Conservation (phyloP, 2,329 filamentous ascomycete species). For the Nothophoma quercina region DNA sequence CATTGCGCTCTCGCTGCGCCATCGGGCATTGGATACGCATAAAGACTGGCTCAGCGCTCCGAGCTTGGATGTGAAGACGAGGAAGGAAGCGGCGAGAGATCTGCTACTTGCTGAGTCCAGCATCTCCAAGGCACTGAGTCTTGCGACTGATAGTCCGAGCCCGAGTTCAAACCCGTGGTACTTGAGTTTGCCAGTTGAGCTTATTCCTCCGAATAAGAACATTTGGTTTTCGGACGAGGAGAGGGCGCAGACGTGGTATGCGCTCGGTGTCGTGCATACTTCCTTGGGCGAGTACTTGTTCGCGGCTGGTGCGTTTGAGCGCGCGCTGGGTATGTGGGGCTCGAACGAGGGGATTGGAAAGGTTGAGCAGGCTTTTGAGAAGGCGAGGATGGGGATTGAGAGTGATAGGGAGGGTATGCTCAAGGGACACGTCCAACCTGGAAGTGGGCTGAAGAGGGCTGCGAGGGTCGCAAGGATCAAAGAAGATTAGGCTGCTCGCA, state of each 20-base stretch:
- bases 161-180: constrained; percentile 42
- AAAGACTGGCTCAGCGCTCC: constrained; percentile 24
- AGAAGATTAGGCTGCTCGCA: background rate
- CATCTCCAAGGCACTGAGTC: constrained; percentile 33
- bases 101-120: constrained; percentile 35
- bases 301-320: constrained; percentile 44
- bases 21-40: constrained; percentile 11
- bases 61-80: background rate
- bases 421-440: constrained; percentile 34
- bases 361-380: constrained; percentile 36
- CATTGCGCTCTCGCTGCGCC: constrained; percentile 27
- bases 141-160: constrained; percentile 39
- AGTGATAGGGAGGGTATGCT: constrained; percentile 35
- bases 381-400: constrained; percentile 40
- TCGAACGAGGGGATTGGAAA: constrained; percentile 16
- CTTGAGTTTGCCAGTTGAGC: constrained; percentile 36
- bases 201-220: constrained; percentile 42
- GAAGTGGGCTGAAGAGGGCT: constrained; percentile 33
- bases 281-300: constrained; percentile 42
- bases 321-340: constrained; percentile 32
- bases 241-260: constrained; percentile 41
- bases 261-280: constrained; percentile 36
- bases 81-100: constrained; percentile 23
- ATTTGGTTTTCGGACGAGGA: constrained; percentile 40
- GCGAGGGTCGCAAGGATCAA: constrained; percentile 21